Evolutionary conservation across 306 rosid genomes (phyloP), one percentile per base, ranked within the genome.

Genomic region (Trifolium repens): DNA sequence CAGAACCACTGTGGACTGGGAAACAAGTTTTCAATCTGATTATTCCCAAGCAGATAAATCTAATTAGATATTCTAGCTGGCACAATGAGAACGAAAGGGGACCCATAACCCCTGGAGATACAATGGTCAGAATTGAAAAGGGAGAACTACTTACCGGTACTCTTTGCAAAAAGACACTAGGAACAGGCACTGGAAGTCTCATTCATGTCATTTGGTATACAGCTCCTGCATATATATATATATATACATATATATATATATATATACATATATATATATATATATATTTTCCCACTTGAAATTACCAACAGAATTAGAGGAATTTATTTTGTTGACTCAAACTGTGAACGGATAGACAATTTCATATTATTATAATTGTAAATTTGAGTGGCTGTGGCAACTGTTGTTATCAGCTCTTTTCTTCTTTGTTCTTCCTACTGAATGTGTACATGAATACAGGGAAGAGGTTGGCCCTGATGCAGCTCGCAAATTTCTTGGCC

Each of bases 401-500:
- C 22, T 77, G 27, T 30, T 80, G 37, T n/a, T 50, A 30, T 72
- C 27, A 66, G 32, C 40, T 75, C 69, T 67, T 55, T 58, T 58
- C 10, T 65, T 72, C 67, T 46, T 49, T 34, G 8, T 72, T 19
- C 13, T 50, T 27, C 44, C n/a, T 14, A 13, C 76, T 74, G 71
- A 60, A 63, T 71, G 37, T 82, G 61, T 68, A 43, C 60, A 50
- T 80, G 73, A 62, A 66, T 75, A 44, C 87, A 96, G 99, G 99
- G 99, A 94, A 83, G 99, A 90, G 85, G 99, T 94, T 78, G 99
- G 99, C 71, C 99, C 99, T 30, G 99, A 94, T 85, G 97, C 99
- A 4, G 99, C 99, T 60, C 96, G 99, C 57, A 94, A 94, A 78
- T 92, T 94, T 81, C 93, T 94, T 67, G 99, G 99, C 70, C 99